Evolutionary conservation across 345 rosid species (phyloP).

Genomic region (Pugionium cornutum): DNA sequence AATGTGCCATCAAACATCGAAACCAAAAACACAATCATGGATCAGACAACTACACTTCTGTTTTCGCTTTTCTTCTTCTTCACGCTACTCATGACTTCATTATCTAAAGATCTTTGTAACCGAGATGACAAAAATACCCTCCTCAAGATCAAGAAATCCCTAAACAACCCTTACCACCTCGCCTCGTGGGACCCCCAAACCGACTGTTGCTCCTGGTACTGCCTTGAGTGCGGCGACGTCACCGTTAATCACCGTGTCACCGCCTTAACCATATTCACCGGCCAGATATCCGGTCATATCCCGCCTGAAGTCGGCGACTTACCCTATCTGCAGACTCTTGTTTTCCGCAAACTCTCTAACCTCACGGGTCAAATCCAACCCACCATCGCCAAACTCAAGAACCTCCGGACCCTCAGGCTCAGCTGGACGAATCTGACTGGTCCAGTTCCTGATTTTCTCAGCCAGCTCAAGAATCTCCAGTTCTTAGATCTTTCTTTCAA

Average conservation of each 20-base stretch:
- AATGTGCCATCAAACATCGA: no score
- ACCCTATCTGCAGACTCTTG: slow-evolving; percentile 51
- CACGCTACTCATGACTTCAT: slow-evolving; percentile 37
- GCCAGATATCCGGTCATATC: slow-evolving; percentile 58
- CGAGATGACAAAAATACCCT: slow-evolving; percentile 61
- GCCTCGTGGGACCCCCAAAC: slow-evolving; percentile 66
- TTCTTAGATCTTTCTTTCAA: slow-evolving; percentile 65
- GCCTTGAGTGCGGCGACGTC: slow-evolving; percentile 59
- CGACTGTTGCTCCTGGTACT: slow-evolving; percentile 83
- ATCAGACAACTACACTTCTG: slow-evolving; percentile 28
- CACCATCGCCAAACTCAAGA: slow-evolving; percentile 57
- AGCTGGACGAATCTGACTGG: slow-evolving; percentile 61
- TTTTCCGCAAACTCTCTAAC: slow-evolving; percentile 56
- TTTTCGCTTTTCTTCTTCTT: slow-evolving; percentile 33
- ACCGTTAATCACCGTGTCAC: slow-evolving; percentile 64
- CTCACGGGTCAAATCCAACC: slow-evolving; percentile 64
- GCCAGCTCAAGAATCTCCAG: slow-evolving; percentile 52
- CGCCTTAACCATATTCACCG: slow-evolving; percentile 56
- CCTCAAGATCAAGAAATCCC: slow-evolving; percentile 56
- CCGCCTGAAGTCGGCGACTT: slow-evolving; percentile 66
- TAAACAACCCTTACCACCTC: slow-evolving; percentile 64
- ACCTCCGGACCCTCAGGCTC: slow-evolving; percentile 54
- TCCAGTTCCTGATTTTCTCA: slow-evolving; percentile 50
- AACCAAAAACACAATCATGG: background rate
- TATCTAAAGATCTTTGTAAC: slow-evolving; percentile 55